These are phyloP conservation scores for Pneumocystis carinii DNA, from an alignment of 1,139 yeast genomes.

Conservation along the genomic window DNA sequence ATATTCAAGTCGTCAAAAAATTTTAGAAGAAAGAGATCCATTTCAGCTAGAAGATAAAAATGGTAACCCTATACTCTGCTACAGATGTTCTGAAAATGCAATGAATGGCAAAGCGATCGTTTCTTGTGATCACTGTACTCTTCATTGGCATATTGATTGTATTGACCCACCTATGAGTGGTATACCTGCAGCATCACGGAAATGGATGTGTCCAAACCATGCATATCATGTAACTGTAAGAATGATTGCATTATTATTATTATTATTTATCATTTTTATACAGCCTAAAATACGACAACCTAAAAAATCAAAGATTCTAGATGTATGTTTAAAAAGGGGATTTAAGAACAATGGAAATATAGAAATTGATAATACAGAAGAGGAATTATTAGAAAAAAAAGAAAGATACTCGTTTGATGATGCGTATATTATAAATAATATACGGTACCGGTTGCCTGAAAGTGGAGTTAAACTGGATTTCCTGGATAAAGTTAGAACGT, in stretches of 20 bases:
- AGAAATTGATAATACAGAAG: constrained; percentile 34
- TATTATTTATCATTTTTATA: constrained; percentile 6
- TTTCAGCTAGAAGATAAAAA: constrained; percentile 48
- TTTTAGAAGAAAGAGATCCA: constrained; percentile 42
- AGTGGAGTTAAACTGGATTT: constrained; percentile 63
- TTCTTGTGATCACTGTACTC: constrained; percentile 72
- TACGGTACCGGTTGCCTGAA: constrained; percentile 56
- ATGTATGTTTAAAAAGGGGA: constrained; percentile 45
- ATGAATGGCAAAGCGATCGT: constrained; percentile 39
- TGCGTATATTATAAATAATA: constrained; percentile 28
- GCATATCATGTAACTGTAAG: constrained; percentile 40
- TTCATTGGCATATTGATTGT: constrained; percentile 91
- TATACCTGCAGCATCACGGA: constrained; percentile 61
- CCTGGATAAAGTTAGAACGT: constrained; percentile 32
- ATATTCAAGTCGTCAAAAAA: constrained; percentile 25
- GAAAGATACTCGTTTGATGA: constrained; percentile 7
- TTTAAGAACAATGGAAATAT: constrained; percentile 53
- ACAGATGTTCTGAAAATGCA: constrained; percentile 61
- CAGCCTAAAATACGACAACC: constrained; percentile 31
- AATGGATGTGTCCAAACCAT: constrained; percentile 94
- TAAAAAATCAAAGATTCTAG: constrained; percentile 38
- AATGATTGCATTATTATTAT: constrained; percentile 14
- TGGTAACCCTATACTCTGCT: constrained; percentile 55
- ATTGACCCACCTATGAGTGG: constrained; percentile 58
- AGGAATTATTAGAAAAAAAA: constrained; percentile 14